These are phyloP conservation scores for Fusarium lateritium DNA, from an alignment of 2,329 filamentous ascomycete genomes.

Conservation along the genomic window DNA sequence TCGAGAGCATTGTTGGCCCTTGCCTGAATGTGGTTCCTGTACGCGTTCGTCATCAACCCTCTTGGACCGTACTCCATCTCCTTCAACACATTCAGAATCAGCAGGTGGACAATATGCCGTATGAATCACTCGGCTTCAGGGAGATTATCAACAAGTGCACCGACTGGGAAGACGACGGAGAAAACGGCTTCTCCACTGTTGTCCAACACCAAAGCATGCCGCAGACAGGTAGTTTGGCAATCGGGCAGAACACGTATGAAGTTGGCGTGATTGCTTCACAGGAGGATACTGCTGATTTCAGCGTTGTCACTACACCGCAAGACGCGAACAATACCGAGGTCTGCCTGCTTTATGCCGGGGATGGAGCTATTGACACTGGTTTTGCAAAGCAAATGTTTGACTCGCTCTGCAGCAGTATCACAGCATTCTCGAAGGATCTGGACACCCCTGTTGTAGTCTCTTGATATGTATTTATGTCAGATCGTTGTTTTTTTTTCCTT, in stretches of 20 bases:
- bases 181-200: constrained; percentile 41
- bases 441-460: constrained; percentile 7
- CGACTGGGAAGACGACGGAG: constrained; percentile 38
- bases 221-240: constrained; percentile 17
- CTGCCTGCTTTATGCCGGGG: constrained; percentile 37
- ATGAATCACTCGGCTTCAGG: constrained; percentile 45
- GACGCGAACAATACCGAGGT: constrained; percentile 30
- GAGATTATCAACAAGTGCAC: constrained; percentile 47
- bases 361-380: constrained; percentile 1
- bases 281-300: constrained; percentile 44
- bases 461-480: not conserved
- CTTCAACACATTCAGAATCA: constrained; percentile 59
- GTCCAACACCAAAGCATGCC: constrained; percentile 48
- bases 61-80: constrained; percentile 55
- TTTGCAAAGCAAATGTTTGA: constrained; percentile 27
- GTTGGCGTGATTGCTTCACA: constrained; percentile 38
- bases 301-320: constrained; percentile 43
- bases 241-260: constrained; percentile 36
- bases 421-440: constrained; percentile 14
- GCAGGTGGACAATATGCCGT: constrained; percentile 52
- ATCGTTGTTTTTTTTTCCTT: not conserved
- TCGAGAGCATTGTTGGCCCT: constrained; percentile 35
- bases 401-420: constrained; percentile 28
- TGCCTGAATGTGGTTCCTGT: constrained; percentile 38
- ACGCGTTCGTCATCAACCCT: constrained; percentile 15